Evolutionary conservation across 176 grass and related monocot genomes (phyloP).

Genomic region (Avena insularis): DNA sequence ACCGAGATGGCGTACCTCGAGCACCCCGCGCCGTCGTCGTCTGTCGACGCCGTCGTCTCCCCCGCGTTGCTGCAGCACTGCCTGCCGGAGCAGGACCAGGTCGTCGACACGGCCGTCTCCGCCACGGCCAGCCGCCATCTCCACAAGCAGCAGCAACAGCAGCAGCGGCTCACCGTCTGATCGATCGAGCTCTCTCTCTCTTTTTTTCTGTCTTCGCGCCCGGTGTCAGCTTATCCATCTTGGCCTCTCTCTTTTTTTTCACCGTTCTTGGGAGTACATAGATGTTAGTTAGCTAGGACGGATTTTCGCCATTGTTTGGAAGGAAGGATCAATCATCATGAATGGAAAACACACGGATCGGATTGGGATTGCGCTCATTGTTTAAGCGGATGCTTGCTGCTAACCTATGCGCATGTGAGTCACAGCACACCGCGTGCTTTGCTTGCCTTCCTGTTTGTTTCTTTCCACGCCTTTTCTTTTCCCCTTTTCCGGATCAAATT

Average conservation of each 20-base stretch:
- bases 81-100: slow-evolving; percentile 61
- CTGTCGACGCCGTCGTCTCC: slow-evolving; percentile 20
- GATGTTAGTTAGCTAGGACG: slow-evolving; percentile 40
- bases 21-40: slow-evolving; percentile 36
- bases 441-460: slow-evolving; percentile 7
- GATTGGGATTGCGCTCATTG: slow-evolving; percentile 40
- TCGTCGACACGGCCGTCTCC: background rate
- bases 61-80: slow-evolving; percentile 18
- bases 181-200: background rate
- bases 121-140: slow-evolving; percentile 51
- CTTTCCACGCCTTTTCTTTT: background rate
- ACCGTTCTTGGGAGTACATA: slow-evolving; percentile 54
- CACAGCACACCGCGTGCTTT: slow-evolving; percentile 55
- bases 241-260: background rate
- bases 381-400: slow-evolving; percentile 37
- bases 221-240: slow-evolving; percentile 35
- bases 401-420: slow-evolving; percentile 52
- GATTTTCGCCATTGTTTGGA: slow-evolving; percentile 42
- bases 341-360: slow-evolving; percentile 25
- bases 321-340: slow-evolving; percentile 25
- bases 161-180: slow-evolving; percentile 82
- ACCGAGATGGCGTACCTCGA: slow-evolving; percentile 84
- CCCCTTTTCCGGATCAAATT: slow-evolving; percentile 16
- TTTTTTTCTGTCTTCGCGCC: background rate
- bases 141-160: slow-evolving; percentile 52